Base-by-base conservation (phyloP, 129 eudicot species). In the Arctium lappa region DNA sequence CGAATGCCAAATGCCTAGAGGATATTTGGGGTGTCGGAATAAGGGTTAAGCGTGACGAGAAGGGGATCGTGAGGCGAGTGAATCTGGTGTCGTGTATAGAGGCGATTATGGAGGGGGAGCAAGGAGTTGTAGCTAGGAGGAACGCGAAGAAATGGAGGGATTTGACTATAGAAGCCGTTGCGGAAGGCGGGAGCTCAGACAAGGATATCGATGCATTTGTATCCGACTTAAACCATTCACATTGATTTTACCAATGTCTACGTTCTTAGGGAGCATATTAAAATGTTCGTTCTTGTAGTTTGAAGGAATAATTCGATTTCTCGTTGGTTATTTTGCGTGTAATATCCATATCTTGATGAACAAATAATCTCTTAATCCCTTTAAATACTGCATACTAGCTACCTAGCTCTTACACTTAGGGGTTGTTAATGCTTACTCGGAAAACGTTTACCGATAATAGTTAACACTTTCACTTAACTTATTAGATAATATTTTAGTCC, bases 21-120 rank as follows among this genome's bases (percentile, higher is more conserved):
- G 85, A 85, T 60, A 37, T 81, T 53, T 85, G 88, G 88, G 72
- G 75, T 18, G 44, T 75, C 15, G 88, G 88, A 39, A 60, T 85
- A 1, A 40, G 79, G 77, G 79, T 62, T 56, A 72, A 76, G 75
- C 78, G 56, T 0, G 79, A 81, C 32, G 88, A 81, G 46, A 48
- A 80, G 5, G 85, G 88, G 62, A 42, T 75, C 1, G 76, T 81
- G 29, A 60, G 76, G 44, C 72, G 82, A 32, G 79, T 4, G 12
- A 78, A 62, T 62, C n/a, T 85, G 4, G 72, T 70, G 36, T 76
- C 79, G 2, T 71, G 88, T 30, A 60, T 85, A 62, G 76, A 78
- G 15, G 77, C 18, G 27, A 78, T 85, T 27, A 71, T 81, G 48
- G 79, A 70, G 63, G 85, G 80, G 0, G 85, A 85, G 79, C 33